Conservation (phyloP, 1,284 basidiomycete species). For the Laetiporus sulphureus region DNA sequence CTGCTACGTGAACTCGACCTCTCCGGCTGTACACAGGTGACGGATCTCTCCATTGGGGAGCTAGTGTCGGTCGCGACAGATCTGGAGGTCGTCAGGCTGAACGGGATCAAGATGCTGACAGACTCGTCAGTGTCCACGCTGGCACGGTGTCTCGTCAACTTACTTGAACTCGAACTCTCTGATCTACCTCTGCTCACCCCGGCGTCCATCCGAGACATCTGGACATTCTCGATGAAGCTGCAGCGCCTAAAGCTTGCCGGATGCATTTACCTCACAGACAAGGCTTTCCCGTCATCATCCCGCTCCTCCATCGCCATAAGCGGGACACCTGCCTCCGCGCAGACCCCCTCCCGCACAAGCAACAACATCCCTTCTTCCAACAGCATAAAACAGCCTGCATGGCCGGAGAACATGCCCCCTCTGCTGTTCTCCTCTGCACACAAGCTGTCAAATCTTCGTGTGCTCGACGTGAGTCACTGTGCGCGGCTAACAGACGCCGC, state of each 20-base stretch:
- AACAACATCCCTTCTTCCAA: not conserved
- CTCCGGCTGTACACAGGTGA: constrained; percentile 68
- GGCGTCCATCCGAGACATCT: constrained; percentile 71
- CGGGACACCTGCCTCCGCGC: not conserved
- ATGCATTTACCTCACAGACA: constrained; percentile 68
- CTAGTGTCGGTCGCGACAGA: constrained; percentile 62
- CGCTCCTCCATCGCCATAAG: not conserved
- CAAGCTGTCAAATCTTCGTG: constrained; percentile 64
- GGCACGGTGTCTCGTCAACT: constrained; percentile 66
- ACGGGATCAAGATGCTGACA: constrained; percentile 62
- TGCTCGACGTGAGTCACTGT: constrained; percentile 77
- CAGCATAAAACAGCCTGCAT: too few relatives aligned
- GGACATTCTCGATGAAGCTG: constrained; percentile 72
- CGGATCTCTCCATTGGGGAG: constrained; percentile 68
- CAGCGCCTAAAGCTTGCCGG: constrained; percentile 71
- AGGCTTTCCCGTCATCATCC: constrained; percentile 58
- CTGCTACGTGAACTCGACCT: constrained; percentile 77
- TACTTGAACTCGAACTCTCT: constrained; percentile 81
- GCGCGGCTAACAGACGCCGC: constrained; percentile 69
- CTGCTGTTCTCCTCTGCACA: constrained; percentile 43
- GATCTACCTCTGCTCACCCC: constrained; percentile 71
- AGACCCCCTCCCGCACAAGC: not conserved
- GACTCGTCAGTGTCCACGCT: constrained; percentile 71
- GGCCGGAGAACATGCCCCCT: constrained; percentile 53
- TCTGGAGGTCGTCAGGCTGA: constrained; percentile 71